Base-by-base conservation (phyloP, 805 yeast species). In the Cyberlindnera galapagoensis region DNA sequence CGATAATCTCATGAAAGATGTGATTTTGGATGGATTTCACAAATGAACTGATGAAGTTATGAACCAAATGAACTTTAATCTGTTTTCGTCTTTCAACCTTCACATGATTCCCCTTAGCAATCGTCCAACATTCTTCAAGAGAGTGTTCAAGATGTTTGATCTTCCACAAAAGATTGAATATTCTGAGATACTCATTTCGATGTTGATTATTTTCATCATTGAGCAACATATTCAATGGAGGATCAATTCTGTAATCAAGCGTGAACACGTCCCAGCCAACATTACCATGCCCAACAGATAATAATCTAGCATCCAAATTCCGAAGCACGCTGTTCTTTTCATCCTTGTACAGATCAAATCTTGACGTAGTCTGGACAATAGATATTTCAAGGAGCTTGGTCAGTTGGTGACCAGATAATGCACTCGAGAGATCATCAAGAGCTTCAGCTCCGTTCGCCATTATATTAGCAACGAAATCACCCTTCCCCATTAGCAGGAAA, bases 221-320 rank as follows among this genome's bases (percentile, higher is more conserved):
- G 12, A 90, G 61, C 4, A 82, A 66, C 18, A 69, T 61, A 7
- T 74, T 64, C 26, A 81, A 52, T 1, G 82, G 82, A 10, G 63
- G 44, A 9, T 52, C 67, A 9, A 74, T 47, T 33, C 70, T 62
- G 54, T 83, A 92, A 50, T 87, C 97, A 22, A 88, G 60, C 0
- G 96, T 85, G 53, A 90, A 88, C 3, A 83, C 86, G 51, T 88
- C 94, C 96, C 96, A 88, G 1, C 95, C 96, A 31, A 74, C 58
- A 18, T 76, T 73, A 0, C 85, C 80, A 44, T 79, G 84, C 4
- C 78, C 78, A 30, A 80, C 59, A 37, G 81, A 86, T 30, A 88
- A 63, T 15, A 88, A 66, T 27, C 96, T 64, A 0, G 96, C 95
- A 62, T 92, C 97, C 9, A 90, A 52, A 31, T 83, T 58, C 26